Evolutionary conservation across 257 asterid species (phyloP).

Genomic region (Petrea volubilis): DNA sequence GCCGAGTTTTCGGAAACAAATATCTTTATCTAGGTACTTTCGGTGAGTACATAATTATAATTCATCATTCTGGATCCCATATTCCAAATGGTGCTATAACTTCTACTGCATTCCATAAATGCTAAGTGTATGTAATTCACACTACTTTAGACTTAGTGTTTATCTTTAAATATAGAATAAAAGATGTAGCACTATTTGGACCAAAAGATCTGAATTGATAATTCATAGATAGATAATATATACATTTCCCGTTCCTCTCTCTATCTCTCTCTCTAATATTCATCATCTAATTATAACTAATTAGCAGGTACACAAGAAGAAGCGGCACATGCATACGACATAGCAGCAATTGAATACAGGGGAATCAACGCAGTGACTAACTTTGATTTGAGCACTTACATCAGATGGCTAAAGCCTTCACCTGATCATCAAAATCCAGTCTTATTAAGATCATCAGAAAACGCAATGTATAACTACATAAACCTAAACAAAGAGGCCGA

Average conservation of each 20-base stretch:
- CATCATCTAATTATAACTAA: too few species aligned
- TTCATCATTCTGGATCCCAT: too few species aligned
- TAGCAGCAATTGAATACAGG: conserved; percentile 78
- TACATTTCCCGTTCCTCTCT: neutral
- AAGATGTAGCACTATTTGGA: too few species aligned
- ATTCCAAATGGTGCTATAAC: too few species aligned
- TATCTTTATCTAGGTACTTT: conserved; percentile 75
- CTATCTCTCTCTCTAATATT: neutral
- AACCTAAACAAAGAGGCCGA: conserved; percentile 28
- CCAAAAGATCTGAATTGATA: too few species aligned
- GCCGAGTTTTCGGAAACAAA: conserved; percentile 69
- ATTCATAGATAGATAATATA: neutral
- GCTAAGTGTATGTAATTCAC: too few species aligned
- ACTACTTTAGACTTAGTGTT: too few species aligned
- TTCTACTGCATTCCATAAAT: too few species aligned
- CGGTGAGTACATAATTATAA: conserved; percentile 31
- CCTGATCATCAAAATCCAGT: too few species aligned
- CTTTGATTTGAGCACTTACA: conserved; percentile 62
- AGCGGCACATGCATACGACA: conserved; percentile 73
- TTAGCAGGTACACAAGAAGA: conserved; percentile 87
- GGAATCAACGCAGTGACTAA: conserved; percentile 73
- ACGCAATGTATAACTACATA: conserved; percentile 15
- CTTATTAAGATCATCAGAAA: conserved; percentile 13
- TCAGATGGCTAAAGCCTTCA: conserved; percentile 58
- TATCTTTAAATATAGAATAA: too few species aligned